Base-by-base conservation (phyloP, 176 grass and related monocot genomes). In the Echinochloa phyllopogon region DNA sequence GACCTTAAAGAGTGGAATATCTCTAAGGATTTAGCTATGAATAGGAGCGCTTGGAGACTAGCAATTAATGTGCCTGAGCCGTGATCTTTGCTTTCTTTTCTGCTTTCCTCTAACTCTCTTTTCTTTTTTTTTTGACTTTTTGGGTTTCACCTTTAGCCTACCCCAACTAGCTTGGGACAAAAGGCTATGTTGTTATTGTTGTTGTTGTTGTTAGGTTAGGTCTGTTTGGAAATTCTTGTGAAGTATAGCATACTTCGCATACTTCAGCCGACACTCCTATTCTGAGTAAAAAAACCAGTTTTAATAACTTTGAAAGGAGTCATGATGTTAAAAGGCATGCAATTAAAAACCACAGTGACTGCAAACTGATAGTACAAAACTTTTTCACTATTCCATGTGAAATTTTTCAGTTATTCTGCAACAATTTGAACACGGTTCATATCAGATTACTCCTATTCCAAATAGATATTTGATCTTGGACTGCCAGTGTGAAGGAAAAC, bases 261-360 rank as follows among this genome's bases (percentile, higher is more conserved):
- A 13, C 14, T 84, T 65, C 20, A 51, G 10, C 45, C 44, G 33
- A 64, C 20, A 85, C 13, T 45, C 18, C 36, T 66, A 39, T 66
- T 66, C 33, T 12, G 17, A 8, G 15, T 29, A 65, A 38, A 66
- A 15, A 65, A 18, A 1, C 9, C 3, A 29, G 43, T 42, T 44
- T 60, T 11, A 18, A 51, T 56, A 40, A 42, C 27, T 80, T 74
- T 0, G 53, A 44, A 59, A 65, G 49, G 44, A 58, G 39, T 58
- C 39, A 60, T 74, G 76, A 65, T 17, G 45, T 65, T 65, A 27
- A 42, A 79, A 72, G 55, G 33, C 60, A 68, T 38, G 40, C 70
- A 40, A 52, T 24, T 58, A 52, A 33, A 62, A 75, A 88, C 69
- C 9, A 1, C 70, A 29, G 24, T 51, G 29, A 8, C 8, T 61